Evolutionary conservation across 768 basidiomycete genomes (phyloP), one percentile per base, ranked within the genome.

Genomic region (Hortiboletus flavorubellus): DNA sequence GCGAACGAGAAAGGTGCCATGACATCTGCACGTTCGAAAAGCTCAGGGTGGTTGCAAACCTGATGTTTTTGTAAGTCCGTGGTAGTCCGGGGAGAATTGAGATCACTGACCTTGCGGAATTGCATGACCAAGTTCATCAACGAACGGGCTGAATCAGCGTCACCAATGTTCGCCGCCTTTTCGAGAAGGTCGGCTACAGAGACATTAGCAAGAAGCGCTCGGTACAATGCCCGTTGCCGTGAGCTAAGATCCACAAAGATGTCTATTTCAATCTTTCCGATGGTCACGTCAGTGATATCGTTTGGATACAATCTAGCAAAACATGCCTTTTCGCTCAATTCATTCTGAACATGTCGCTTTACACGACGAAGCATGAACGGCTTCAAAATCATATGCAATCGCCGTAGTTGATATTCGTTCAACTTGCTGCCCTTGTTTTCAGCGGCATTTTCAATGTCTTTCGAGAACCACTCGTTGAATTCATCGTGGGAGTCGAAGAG

Each of bases 111-210:
- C 79, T 99, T 99, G 62, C 97, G 87, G 79, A 98, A 98, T 70
- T 99, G 97, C 97, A 99, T 99, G 58, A 99, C 97, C 56, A 99
- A 81, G 72, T 98, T 99, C 96, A 98, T 98, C 56, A 99, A 76
- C 8, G 93, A 92, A 50, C 93, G 86, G 49, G 94, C 93, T 31
- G 91, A 92, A 61, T 94, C 91, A 7, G 85, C 90, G 63, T 96
- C 93, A 15, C 93, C 90, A 56, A 93, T 84, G 60, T 91, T 91
- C 4, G 91, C 86, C 10, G 97, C 95, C 70, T 97, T 95, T 63
- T 89, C 89, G 46, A 99, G 77, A 35, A 99, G 83, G 68, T 98
- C 97, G 15, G 92, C 84, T 49, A 99, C 87, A 45, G 96, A 98
- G 38, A 98, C 93, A 65, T 96, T 95, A 43, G 92, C 88, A 16